Base-by-base conservation (phyloP, 179 eudicot genomes). In the Camellia oleifera region DNA sequence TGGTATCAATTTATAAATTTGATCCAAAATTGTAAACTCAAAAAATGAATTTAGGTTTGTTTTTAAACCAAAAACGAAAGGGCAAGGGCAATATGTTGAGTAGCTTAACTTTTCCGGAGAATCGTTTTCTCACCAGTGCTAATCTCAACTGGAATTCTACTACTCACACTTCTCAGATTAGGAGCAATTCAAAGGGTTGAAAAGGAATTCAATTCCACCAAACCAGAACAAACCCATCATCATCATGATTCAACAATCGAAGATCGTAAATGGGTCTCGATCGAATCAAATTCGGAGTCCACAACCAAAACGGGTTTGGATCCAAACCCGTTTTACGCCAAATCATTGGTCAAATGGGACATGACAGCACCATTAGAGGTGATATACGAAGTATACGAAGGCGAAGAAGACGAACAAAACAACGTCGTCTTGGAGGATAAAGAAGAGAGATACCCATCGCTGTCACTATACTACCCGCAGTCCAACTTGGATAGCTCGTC, bases 301-400 rank as follows among this genome's bases (percentile, higher is more conserved):
- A 62, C 40, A 13, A 11, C 58, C 10, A 77, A 63, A 4, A 14
- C 9, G 72, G 26, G 74, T 46, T 72, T n/a, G 62, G 69, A 72
- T 14, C 76, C 72, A 74, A 70, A 44, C 4, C 72, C 69, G 48
- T 70, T 42, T 57, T 63, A 52, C 70, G 26, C 14, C 12, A 79
- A 77, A 0, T 70, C 81, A 9, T 89, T 88, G 61, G 69, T 89
- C 46, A 93, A 90, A 58, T 93, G 96, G 98, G 81, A 85, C 73
- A 85, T 93, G 40, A 84, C 89, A 9, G 98, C 92, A n/a, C 97
- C 98, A n/a, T 81, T 95, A 54, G 97, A 91, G 81, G 91, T 93
- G 10, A 95, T 95, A 57, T 84, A 91, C 85, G 98, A 95, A 78
- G 93, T 82, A 76, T 83, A 85, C 56, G 98, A 91, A 65, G 95